Percentiles rank a stretch among this genome's conserved stretches.
Evolutionary conservation across 192 early-diverging fungal genomes (phyloP).

Genomic region (Helicostylum pulchrum): DNA sequence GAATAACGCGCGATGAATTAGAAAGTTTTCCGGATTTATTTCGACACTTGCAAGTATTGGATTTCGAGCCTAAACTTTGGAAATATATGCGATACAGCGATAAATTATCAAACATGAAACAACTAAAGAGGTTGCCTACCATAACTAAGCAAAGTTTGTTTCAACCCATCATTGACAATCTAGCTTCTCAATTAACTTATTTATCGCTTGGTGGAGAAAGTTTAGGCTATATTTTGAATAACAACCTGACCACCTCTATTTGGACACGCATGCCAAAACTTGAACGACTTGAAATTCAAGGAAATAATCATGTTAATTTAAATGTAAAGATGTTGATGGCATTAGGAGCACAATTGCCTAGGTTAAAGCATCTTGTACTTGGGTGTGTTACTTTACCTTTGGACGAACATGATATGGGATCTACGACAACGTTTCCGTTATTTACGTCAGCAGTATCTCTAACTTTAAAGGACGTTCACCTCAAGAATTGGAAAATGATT

Average conservation of each 20-base stretch:
- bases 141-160: neutral
- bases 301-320: neutral
- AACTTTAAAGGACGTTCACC: slow-evolving; percentile 1
- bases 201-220: slow-evolving; percentile 4
- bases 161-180: neutral
- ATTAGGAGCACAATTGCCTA: slow-evolving; percentile 4
- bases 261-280: slow-evolving; percentile 5
- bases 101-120: neutral
- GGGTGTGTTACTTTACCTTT: slow-evolving; percentile 2
- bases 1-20: slow-evolving; percentile 15
- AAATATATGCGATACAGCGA: slow-evolving; percentile 1
- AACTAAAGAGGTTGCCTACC: neutral
- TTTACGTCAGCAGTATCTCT: neutral
- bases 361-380: neutral
- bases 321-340: slow-evolving; percentile 12
- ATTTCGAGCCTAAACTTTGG: slow-evolving; percentile 11
- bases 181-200: neutral
- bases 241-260: neutral
- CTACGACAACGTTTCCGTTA: neutral
- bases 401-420: slow-evolving; percentile 2
- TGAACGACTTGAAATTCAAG: neutral
- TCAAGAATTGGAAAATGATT: slow-evolving; percentile 8
- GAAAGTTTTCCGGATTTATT: slow-evolving; percentile 4
- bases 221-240: neutral
- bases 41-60: neutral